These are phyloP conservation scores for Pleurotus eryngii DNA, from an alignment of 768 basidiomycete species.

Conservation along the genomic window DNA sequence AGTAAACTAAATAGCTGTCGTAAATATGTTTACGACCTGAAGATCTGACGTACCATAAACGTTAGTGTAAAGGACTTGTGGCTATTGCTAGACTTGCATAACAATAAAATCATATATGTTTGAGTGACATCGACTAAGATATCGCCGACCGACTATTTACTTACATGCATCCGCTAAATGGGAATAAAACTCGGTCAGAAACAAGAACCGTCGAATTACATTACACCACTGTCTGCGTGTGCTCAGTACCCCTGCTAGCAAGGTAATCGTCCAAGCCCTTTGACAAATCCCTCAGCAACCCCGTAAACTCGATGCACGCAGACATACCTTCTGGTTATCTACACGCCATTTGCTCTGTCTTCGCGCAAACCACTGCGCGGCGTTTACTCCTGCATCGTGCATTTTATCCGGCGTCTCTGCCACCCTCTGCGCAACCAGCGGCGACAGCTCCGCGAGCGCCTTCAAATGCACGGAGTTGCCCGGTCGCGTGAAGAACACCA, in stretches of 20 bases:
- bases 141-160: too few relatives aligned
- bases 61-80: too few relatives aligned
- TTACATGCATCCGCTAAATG: too few relatives aligned
- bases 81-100: too few relatives aligned
- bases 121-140: too few relatives aligned
- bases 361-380: slow-evolving; percentile 26
- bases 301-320: too few relatives aligned
- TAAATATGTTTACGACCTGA: too few relatives aligned
- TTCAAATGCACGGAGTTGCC: slow-evolving; percentile 42
- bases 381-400: slow-evolving; percentile 21
- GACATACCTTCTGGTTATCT: slow-evolving; percentile 17
- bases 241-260: slow-evolving; percentile 16
- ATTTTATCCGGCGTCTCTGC: slow-evolving; percentile 20
- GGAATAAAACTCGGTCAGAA: too few relatives aligned
- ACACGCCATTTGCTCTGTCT: slow-evolving; percentile 18
- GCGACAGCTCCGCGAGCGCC: slow-evolving; percentile 42
- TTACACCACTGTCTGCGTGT: slow-evolving; percentile 4
- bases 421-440: slow-evolving; percentile 40
- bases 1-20: too few relatives aligned
- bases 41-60: too few relatives aligned
- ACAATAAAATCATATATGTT: too few relatives aligned
- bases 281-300: not conserved
- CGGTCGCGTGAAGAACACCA: slow-evolving; percentile 61
- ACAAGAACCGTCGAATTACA: too few relatives aligned
- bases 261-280: slow-evolving; percentile 12